Conservation (phyloP, 192 early-diverging fungal species). For the Rhizophagus sp. region DNA sequence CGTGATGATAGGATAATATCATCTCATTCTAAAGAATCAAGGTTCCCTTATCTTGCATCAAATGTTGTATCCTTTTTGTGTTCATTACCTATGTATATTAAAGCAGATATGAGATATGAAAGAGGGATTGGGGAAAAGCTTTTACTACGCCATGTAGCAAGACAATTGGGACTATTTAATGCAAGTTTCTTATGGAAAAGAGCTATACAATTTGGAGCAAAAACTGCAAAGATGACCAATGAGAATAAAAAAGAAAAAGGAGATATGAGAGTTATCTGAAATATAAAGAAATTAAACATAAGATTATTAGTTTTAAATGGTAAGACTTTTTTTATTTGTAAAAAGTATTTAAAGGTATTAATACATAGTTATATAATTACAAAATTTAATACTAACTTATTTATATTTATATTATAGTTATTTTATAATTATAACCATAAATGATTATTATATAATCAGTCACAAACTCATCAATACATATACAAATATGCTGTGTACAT, state of each 20-base stretch:
- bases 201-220: constrained; percentile 97
- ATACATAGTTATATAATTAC: background rate
- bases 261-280: constrained; percentile 29
- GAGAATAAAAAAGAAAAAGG: constrained; percentile 38
- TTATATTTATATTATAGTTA: no score
- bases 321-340: no score
- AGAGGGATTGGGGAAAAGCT: constrained; percentile 90
- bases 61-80: constrained; percentile 68
- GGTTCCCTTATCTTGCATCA: constrained; percentile 85
- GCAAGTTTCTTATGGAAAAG: constrained; percentile 78
- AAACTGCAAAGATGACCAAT: constrained; percentile 90
- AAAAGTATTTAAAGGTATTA: background rate
- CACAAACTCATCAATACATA: no score
- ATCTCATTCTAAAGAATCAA: constrained; percentile 80
- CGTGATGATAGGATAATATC: constrained; percentile 93
- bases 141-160: constrained; percentile 75
- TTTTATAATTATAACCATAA: no score
- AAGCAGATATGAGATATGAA: constrained; percentile 78
- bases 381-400: no score
- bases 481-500: no score
- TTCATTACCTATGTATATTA: constrained; percentile 70
- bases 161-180: constrained; percentile 63
- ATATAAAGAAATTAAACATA: background rate
- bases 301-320: background rate
- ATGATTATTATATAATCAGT: no score